A percentile compares a stretch with the other conserved stretches of the same genome.
Conservation (phyloP, 2,329 filamentous ascomycete genomes). For the Magnaporthales sp. region DNA sequence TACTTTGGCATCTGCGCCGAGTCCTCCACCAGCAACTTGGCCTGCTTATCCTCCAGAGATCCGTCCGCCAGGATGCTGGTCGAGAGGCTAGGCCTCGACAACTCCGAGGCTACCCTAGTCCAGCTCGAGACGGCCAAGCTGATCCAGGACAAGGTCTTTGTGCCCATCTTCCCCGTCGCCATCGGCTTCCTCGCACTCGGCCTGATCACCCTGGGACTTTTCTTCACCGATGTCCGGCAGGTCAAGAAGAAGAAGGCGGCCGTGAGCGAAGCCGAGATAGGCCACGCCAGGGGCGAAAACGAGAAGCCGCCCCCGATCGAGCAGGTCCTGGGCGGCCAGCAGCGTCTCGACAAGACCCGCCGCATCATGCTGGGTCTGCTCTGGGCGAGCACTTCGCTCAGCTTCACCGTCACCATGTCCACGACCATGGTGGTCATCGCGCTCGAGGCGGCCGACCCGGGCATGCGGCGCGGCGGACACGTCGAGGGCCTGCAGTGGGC, state of each 20-base stretch:
- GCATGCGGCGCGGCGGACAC: neutral
- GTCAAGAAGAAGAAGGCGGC: neutral
- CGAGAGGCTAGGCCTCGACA: neutral
- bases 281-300: too few species aligned
- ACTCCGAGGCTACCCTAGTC: neutral
- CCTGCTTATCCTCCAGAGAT: neutral
- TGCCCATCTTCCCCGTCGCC: neutral
- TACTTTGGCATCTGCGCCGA: slow-evolving; percentile 4
- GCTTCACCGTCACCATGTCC: neutral
- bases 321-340: neutral
- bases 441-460: slow-evolving; percentile 3
- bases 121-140: neutral
- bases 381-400: neutral
- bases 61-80: neutral
- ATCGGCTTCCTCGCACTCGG: slow-evolving; percentile 6
- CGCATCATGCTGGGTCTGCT: neutral
- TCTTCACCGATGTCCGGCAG: neutral
- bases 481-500: slow-evolving; percentile 6
- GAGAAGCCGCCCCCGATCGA: neutral
- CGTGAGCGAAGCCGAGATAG: neutral
- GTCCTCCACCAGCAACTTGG: neutral
- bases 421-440: slow-evolving; percentile 1
- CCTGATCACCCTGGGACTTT: slow-evolving; percentile 7
- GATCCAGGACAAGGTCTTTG: slow-evolving; percentile 1
- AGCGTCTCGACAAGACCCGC: neutral